Evolutionary conservation across 2,329 filamentous ascomycete genomes (phyloP).

Genomic region (Aureobasidium sp.): DNA sequence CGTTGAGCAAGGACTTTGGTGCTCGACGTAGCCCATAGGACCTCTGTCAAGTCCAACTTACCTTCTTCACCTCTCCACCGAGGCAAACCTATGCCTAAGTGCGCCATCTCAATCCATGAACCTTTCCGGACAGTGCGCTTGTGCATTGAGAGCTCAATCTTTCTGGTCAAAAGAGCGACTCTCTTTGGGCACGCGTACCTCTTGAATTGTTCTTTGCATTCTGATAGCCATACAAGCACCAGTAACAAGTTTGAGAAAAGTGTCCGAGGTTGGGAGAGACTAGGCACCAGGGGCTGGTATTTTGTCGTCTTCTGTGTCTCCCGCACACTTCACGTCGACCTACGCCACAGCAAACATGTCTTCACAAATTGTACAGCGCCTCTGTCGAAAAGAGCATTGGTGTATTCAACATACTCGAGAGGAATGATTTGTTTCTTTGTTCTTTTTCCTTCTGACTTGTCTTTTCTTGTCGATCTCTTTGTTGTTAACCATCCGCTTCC

Average conservation of each 20-base stretch:
- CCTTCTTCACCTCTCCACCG: not conserved
- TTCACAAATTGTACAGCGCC: not conserved
- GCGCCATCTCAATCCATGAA: not conserved
- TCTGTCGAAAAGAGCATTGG: not conserved
- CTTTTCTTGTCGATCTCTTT: not conserved
- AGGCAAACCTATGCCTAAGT: not conserved
- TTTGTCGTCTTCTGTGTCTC: not conserved
- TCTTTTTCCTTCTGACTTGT: not conserved
- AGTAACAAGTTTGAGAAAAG: not conserved
- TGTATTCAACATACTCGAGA: not conserved
- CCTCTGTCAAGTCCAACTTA: not conserved
- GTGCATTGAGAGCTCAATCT: not conserved
- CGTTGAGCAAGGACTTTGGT: not conserved
- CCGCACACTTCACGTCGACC: too few species aligned
- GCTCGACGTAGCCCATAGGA: not conserved
- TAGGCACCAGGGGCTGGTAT: not conserved
- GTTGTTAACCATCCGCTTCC: not conserved
- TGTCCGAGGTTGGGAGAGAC: not conserved
- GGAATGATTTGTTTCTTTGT: not conserved
- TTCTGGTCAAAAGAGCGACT: not conserved
- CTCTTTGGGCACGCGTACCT: not conserved
- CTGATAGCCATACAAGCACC: not conserved
- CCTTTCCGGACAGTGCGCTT: not conserved
- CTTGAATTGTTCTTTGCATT: not conserved
- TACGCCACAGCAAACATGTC: not conserved